phyloP scores from a whole-genome alignment of 768 basidiomycete species.

The Podaxis sp. region DNA sequence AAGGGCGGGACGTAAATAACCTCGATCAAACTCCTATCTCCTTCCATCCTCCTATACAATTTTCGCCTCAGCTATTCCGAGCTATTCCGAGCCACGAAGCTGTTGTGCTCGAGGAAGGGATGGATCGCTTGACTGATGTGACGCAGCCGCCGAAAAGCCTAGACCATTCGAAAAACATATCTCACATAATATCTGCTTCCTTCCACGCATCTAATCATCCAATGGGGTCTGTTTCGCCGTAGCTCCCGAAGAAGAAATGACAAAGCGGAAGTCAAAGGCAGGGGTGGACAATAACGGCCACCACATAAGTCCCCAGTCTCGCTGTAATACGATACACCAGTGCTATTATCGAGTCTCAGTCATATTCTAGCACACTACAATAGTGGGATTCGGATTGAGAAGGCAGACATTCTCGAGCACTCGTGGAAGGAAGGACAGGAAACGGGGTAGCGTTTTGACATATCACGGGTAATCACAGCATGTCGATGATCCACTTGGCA shows the following conservation, averaged over 20 bases:
- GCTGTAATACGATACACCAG: too few species aligned
- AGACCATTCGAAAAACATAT: neutral
- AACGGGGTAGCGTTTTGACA: neutral
- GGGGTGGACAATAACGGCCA: neutral
- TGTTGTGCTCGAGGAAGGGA: neutral
- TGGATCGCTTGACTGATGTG: neutral
- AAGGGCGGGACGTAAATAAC: neutral
- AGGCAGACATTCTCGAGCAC: neutral
- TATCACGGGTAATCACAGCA: conserved; percentile 1
- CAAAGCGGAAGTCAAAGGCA: neutral
- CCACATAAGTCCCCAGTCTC: too few species aligned
- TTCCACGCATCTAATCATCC: neutral
- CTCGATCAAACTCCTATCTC: conserved; percentile 4
- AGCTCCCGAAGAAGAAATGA: neutral
- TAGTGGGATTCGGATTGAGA: neutral
- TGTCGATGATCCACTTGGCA: neutral
- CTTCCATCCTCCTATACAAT: neutral
- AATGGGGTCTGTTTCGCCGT: neutral
- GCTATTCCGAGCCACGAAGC: neutral
- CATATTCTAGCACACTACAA: neutral
- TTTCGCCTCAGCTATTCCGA: neutral
- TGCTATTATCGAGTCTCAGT: too few species aligned
- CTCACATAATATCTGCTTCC: neutral
- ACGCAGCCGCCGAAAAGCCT: conserved; percentile 7
- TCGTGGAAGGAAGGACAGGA: neutral